A percentile compares a stretch with the other conserved stretches of the same genome.
Evolutionary conservation across 106 monocot genomes (phyloP).

Genomic region (Dendrobium officinale): DNA sequence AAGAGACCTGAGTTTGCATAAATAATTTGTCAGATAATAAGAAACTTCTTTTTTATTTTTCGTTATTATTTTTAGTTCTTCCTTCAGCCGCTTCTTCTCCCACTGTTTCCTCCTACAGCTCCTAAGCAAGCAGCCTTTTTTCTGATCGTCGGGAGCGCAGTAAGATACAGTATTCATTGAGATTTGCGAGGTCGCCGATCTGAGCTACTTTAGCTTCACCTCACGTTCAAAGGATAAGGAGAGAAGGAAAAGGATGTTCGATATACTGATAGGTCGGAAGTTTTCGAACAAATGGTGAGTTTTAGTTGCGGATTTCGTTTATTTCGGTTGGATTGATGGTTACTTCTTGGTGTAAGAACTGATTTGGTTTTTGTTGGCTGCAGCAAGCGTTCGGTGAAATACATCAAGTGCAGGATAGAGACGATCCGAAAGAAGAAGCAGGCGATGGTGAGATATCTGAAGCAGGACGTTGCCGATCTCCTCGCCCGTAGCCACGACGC

Average conservation of each 20-base stretch:
- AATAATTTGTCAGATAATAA: too few relatives aligned
- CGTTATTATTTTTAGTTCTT: too few relatives aligned
- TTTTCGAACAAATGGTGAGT: constrained; percentile 69
- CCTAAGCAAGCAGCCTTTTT: too few relatives aligned
- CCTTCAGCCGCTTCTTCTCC: too few relatives aligned
- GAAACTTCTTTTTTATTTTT: too few relatives aligned
- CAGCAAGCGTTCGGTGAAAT: constrained; percentile 74
- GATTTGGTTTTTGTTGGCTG: background rate
- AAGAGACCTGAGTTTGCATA: too few relatives aligned
- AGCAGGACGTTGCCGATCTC: constrained; percentile 78
- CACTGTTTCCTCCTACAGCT: too few relatives aligned
- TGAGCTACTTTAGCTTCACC: too few relatives aligned
- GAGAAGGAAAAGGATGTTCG: constrained; percentile 46
- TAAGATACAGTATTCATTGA: too few relatives aligned
- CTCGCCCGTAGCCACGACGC: constrained; percentile 36
- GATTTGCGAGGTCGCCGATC: too few relatives aligned
- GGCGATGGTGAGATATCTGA: constrained; percentile 51
- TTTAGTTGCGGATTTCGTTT: background rate
- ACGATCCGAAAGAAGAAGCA: constrained; percentile 62
- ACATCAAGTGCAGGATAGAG: constrained; percentile 42
- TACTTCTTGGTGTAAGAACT: background rate
- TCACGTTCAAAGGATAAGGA: too few relatives aligned
- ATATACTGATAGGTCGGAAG: constrained; percentile 51
- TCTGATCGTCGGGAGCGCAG: too few relatives aligned
- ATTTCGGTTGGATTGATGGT: background rate